Evolutionary conservation across 495 filamentous ascomycete species (phyloP).

Genomic region (Hypoxylon fuscum): DNA sequence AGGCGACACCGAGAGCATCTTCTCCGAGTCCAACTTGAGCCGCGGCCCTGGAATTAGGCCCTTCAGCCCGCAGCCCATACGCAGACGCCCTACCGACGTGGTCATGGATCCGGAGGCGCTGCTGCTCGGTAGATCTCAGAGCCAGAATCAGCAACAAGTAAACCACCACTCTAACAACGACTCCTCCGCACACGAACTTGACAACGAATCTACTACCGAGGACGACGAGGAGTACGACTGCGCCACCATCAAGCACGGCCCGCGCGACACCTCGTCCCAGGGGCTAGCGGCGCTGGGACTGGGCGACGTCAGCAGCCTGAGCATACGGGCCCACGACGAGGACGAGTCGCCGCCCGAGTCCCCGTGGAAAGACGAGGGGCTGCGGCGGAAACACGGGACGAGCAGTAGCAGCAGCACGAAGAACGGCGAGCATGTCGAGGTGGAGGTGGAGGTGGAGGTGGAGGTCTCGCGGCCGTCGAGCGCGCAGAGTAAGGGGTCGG

Average conservation of each 20-base stretch:
- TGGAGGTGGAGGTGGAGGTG: no score
- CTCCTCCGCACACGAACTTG: neutral
- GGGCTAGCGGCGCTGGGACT: conserved; percentile 22
- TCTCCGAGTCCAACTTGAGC: conserved; percentile 60
- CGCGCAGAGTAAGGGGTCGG: neutral
- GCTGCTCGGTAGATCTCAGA: conserved; percentile 27
- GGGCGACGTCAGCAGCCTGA: conserved; percentile 34
- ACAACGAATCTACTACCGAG: conserved; percentile 4
- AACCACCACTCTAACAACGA: conserved; percentile 38
- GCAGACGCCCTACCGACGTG: conserved; percentile 45
- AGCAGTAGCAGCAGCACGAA: conserved; percentile 4
- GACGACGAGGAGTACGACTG: conserved; percentile 30
- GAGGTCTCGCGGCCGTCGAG: conserved; percentile 1
- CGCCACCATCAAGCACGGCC: conserved; percentile 27
- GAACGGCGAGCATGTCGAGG: neutral
- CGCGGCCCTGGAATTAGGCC: conserved; percentile 60
- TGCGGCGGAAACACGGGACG: conserved; percentile 2
- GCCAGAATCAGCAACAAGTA: conserved; percentile 10
- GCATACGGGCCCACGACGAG: conserved; percentile 21
- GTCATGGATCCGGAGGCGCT: conserved; percentile 53
- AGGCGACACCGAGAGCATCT: conserved; percentile 57
- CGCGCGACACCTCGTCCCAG: conserved; percentile 26
- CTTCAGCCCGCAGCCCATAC: conserved; percentile 62
- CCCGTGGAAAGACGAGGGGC: conserved; percentile 36
- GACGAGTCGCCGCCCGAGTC: conserved; percentile 34